Evolutionary conservation across 495 filamentous ascomycete genomes (phyloP).

Genomic region (Aspergillus coremiiformis): DNA sequence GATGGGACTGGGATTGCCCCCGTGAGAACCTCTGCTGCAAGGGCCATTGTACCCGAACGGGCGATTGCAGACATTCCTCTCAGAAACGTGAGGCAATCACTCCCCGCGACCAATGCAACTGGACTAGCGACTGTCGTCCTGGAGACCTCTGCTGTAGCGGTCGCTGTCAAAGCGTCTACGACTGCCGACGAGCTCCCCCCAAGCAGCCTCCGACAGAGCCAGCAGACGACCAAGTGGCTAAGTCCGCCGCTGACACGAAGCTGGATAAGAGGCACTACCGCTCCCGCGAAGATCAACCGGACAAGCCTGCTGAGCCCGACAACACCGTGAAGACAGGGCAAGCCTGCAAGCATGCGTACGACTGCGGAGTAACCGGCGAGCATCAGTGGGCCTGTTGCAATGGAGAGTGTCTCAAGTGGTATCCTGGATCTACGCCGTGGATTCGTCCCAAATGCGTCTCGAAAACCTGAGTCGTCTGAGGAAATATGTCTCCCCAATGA

Average conservation of each 20-base stretch:
- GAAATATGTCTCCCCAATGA: no score
- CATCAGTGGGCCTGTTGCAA: not conserved
- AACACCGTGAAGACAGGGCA: no score
- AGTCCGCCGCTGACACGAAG: not conserved
- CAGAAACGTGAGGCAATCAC: no score
- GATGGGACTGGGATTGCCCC: not conserved
- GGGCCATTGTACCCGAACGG: not conserved
- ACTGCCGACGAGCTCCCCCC: no score
- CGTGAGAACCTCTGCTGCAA: not conserved
- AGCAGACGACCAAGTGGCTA: no score
- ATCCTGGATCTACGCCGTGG: not conserved
- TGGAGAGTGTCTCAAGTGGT: not conserved
- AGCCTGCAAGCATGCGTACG: not conserved
- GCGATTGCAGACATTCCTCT: not conserved
- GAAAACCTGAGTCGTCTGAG: no score
- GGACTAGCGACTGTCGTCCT: no score
- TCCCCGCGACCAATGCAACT: no score
- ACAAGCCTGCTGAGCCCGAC: not conserved
- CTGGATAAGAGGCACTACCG: not conserved
- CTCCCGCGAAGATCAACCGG: not conserved
- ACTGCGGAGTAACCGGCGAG: not conserved
- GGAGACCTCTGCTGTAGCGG: no score
- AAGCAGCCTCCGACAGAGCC: no score
- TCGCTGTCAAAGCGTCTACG: no score
- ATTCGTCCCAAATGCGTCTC: not conserved